Evolutionary conservation across 176 grass and related monocot genomes (phyloP).

Genomic region (Lolium multiflorum): DNA sequence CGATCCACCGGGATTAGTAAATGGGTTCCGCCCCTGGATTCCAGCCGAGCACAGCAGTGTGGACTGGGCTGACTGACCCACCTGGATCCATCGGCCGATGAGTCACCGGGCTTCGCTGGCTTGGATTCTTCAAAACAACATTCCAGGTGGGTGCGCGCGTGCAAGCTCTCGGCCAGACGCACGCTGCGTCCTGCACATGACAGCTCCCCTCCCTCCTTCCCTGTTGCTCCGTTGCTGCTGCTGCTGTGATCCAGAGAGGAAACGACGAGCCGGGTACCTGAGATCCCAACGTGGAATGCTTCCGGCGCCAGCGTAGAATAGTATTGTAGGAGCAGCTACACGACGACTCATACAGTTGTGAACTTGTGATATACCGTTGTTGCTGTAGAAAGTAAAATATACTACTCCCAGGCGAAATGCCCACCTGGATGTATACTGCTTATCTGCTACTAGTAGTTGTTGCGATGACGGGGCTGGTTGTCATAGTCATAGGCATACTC

Average conservation of each 20-base stretch:
- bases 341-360: neutral
- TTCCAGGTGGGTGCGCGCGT: conserved; percentile 9
- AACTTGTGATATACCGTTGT: neutral
- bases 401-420: neutral
- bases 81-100: neutral
- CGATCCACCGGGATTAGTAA: neutral
- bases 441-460: neutral
- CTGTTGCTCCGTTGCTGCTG: neutral
- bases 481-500: neutral
- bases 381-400: neutral
- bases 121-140: conserved; percentile 61
- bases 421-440: neutral
- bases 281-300: conserved; percentile 5
- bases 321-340: neutral
- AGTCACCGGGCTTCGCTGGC: neutral
- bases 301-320: neutral
- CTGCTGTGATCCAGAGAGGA: neutral
- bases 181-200: conserved; percentile 32
- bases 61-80: neutral
- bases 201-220: neutral
- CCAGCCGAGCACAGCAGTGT: neutral
- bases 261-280: neutral
- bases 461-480: neutral
- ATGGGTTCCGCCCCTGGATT: neutral
- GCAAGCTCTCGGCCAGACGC: conserved; percentile 4